These are phyloP conservation scores for Fusarium sp. DNA, from an alignment of 2,329 filamentous ascomycete species.

Conservation along the genomic window DNA sequence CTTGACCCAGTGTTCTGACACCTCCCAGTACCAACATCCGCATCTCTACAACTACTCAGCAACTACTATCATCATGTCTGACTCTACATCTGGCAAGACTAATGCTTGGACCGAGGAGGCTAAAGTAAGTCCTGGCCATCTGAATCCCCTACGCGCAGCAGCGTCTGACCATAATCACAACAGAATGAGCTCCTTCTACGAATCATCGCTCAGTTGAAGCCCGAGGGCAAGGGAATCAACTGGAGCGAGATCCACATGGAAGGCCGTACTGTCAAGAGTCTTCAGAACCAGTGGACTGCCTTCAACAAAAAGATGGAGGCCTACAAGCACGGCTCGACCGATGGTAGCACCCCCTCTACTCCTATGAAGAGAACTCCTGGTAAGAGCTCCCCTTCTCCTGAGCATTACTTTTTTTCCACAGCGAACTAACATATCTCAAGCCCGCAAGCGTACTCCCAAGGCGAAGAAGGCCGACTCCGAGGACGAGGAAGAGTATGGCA, in stretches of 20 bases:
- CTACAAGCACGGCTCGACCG: constrained; percentile 47
- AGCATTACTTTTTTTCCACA: neutral
- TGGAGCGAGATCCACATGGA: constrained; percentile 55
- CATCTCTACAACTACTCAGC: neutral
- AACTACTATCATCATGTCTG: constrained; percentile 45
- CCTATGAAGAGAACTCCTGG: constrained; percentile 45
- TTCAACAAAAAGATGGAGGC: constrained; percentile 55
- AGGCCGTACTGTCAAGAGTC: constrained; percentile 55
- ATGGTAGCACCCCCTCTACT: constrained; percentile 15
- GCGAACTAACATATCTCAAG: constrained; percentile 30
- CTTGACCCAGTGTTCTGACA: neutral
- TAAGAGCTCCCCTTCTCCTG: constrained; percentile 10
- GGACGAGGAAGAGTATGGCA: constrained; percentile 7
- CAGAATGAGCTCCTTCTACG: constrained; percentile 56
- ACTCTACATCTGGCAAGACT: constrained; percentile 25
- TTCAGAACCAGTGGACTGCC: constrained; percentile 56
- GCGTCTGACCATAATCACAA: neutral
- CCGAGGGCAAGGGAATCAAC: constrained; percentile 53
- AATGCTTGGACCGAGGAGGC: constrained; percentile 57
- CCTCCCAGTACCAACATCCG: neutral
- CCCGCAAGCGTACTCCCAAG: constrained; percentile 40
- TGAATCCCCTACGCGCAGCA: neutral
- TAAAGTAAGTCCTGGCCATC: constrained; percentile 46
- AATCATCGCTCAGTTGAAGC: constrained; percentile 53
- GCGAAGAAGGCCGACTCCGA: constrained; percentile 28